A percentile compares a stretch with the other conserved stretches of the same genome.
These are phyloP conservation scores for Clitocybe nebularis DNA, from an alignment of 1,284 basidiomycete species.

Conservation along the genomic window DNA sequence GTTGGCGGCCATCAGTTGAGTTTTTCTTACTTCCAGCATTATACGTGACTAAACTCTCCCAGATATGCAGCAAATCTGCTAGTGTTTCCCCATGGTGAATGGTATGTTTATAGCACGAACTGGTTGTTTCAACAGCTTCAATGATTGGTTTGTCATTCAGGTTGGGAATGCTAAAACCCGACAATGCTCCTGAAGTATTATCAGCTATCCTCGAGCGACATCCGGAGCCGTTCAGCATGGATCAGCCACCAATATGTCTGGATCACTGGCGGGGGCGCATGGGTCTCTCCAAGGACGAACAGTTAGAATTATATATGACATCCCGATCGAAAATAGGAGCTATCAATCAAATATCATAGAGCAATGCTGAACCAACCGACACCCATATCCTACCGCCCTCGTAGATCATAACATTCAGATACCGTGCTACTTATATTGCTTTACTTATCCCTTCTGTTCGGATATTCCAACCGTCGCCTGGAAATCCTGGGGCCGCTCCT, in stretches of 20 bases:
- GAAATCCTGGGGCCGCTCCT: slow-evolving; percentile 44
- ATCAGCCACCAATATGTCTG: slow-evolving; percentile 35
- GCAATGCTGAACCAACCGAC: too few relatives aligned
- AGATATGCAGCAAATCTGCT: slow-evolving; percentile 81
- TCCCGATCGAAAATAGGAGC: too few relatives aligned
- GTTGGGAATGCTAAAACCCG: slow-evolving; percentile 56
- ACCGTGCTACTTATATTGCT: slow-evolving; percentile 29
- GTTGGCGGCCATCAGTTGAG: slow-evolving; percentile 82
- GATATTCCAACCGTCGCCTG: slow-evolving; percentile 42
- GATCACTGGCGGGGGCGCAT: slow-evolving; percentile 73
- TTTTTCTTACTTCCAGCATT: slow-evolving; percentile 14
- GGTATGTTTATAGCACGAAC: slow-evolving; percentile 41
- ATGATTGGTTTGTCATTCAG: slow-evolving; percentile 27
- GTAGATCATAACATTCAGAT: too few relatives aligned
- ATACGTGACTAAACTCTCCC: slow-evolving; percentile 8
- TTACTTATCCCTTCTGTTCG: slow-evolving; percentile 39
- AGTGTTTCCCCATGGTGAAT: slow-evolving; percentile 74
- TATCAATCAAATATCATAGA: too few relatives aligned
- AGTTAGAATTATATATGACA: background rate
- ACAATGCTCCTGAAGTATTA: slow-evolving; percentile 53
- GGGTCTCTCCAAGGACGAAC: slow-evolving; percentile 63
- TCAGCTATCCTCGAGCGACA: slow-evolving; percentile 40
- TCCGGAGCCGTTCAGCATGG: slow-evolving; percentile 23
- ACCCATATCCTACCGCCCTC: too few relatives aligned
- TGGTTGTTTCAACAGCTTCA: slow-evolving; percentile 1